phyloP scores from a whole-genome alignment of 805 yeast genomes.

The Candida multigemmis region DNA sequence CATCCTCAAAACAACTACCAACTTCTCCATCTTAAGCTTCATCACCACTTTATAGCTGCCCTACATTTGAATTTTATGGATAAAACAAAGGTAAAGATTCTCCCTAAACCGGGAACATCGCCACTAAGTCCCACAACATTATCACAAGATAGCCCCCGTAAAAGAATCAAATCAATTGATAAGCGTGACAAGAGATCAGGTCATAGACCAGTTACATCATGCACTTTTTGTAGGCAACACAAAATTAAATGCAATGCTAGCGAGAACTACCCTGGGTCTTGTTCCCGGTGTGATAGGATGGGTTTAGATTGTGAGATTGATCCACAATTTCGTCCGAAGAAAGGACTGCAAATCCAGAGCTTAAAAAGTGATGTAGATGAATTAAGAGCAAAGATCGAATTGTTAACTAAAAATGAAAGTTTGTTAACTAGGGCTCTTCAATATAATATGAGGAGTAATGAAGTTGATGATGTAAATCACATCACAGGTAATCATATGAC shows the following conservation, averaged over 20 bases:
- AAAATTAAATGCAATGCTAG: slow-evolving; percentile 90
- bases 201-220: slow-evolving; percentile 85
- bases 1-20: too few species aligned
- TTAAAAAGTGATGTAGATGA: slow-evolving; percentile 81
- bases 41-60: too few species aligned
- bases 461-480: not conserved
- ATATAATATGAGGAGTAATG: slow-evolving; percentile 19
- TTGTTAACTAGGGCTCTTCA: slow-evolving; percentile 56
- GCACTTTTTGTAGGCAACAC: slow-evolving; percentile 92
- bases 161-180: too few species aligned
- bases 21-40: too few species aligned
- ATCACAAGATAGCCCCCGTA: too few species aligned
- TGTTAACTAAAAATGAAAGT: slow-evolving; percentile 53
- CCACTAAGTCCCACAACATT: too few species aligned
- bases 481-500: slow-evolving; percentile 2
- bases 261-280: slow-evolving; percentile 71
- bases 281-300: slow-evolving; percentile 77
- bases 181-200: slow-evolving; percentile 13
- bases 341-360: slow-evolving; percentile 83
- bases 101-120: too few species aligned
- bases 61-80: too few species aligned
- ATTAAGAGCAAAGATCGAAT: slow-evolving; percentile 62
- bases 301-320: slow-evolving; percentile 78
- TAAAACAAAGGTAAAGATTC: too few species aligned
- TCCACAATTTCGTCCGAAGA: slow-evolving; percentile 84